Evolutionary conservation across 108 stramenopile genomes (phyloP), one percentile per base, ranked within the genome.

Genomic region (Fragilariopsis cylindrus): DNA sequence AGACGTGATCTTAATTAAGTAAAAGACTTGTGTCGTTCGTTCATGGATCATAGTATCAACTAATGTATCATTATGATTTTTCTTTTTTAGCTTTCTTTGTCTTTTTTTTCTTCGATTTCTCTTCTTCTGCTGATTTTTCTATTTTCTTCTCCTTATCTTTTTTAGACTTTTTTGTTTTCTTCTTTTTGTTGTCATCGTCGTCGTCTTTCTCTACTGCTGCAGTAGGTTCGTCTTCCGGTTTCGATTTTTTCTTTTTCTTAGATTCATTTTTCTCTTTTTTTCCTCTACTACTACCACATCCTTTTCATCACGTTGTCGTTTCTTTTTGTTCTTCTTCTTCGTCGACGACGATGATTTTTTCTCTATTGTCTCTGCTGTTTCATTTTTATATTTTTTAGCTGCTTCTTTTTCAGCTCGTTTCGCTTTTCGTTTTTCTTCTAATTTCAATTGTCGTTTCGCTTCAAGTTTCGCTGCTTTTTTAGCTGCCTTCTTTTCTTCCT

Each of bases 381-480:
- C 7, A 9, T 68, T 68, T 19, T 30, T 30, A 30, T 2, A 30
- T 30, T 52, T n/a, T 50, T 30, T 52, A 3, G 9, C 15, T 47
- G 67, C 48, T 19, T 68, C 67, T 18, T 68, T 68, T 68, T 68
- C 67, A 48, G 67, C 30, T 18, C 67, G 65, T 54, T 91, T 95
- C 41, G 77, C 85, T 72, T 84, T 57, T 50, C 79, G 60, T 48
- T 87, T 91, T 74, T 85, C 87, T 69, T 88, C 82, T n/a, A 87
- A 47, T 57, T 90, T 92, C 13, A 84, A 85, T 39, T 76, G 76
- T 12, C 76, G 72, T 52, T 91, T 95, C 45, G 78, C 89, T 79
- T 88, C 88, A 42, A 91, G 56, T 65, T 93, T 93, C 40, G 84
- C 89, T 45, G 86, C 89, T 39, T 89, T 81, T 58, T 90, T 84